Percentiles rank a stretch among this genome's conserved stretches.
phyloP scores from a whole-genome alignment of 1,284 basidiomycete species.

The Leccinum subrobustum region DNA sequence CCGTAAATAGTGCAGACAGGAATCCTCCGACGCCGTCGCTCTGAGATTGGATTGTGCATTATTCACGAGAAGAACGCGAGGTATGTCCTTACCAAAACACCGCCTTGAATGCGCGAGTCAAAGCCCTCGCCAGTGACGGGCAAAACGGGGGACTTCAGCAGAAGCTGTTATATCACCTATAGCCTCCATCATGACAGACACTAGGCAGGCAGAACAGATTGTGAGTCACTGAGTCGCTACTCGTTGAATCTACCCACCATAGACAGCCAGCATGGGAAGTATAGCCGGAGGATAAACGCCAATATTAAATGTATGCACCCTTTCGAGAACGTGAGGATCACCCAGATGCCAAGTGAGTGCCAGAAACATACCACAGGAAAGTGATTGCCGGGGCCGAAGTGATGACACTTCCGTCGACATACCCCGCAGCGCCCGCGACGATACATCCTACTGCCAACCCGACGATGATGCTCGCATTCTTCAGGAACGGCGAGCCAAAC shows the following conservation, averaged over 20 bases:
- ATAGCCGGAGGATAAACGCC: constrained; percentile 80
- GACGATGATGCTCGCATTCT: constrained; percentile 76
- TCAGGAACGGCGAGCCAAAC: constrained; percentile 81
- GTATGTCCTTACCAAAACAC: constrained; percentile 58
- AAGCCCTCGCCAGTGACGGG: constrained; percentile 69
- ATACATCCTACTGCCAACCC: constrained; percentile 76
- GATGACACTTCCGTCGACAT: constrained; percentile 66
- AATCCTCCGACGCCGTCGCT: constrained; percentile 76
- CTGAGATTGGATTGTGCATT: constrained; percentile 29
- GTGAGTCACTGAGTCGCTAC: neutral
- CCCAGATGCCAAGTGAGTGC: neutral
- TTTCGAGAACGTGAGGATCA: constrained; percentile 24
- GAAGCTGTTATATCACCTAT: constrained; percentile 88
- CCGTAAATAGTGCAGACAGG: constrained; percentile 76
- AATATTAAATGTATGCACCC: constrained; percentile 80
- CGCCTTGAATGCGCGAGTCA: constrained; percentile 82
- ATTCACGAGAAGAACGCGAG: neutral
- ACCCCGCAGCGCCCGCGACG: constrained; percentile 75
- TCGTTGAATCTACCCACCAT: constrained; percentile 42
- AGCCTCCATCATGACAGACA: constrained; percentile 78
- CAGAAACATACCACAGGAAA: constrained; percentile 59
- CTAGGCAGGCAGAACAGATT: constrained; percentile 31
- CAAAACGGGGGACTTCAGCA: constrained; percentile 73
- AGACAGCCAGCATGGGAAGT: constrained; percentile 81
- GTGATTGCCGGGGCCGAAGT: constrained; percentile 69